Conservation (phyloP, 257 asterid genomes). For the Misopates orontium region DNA sequence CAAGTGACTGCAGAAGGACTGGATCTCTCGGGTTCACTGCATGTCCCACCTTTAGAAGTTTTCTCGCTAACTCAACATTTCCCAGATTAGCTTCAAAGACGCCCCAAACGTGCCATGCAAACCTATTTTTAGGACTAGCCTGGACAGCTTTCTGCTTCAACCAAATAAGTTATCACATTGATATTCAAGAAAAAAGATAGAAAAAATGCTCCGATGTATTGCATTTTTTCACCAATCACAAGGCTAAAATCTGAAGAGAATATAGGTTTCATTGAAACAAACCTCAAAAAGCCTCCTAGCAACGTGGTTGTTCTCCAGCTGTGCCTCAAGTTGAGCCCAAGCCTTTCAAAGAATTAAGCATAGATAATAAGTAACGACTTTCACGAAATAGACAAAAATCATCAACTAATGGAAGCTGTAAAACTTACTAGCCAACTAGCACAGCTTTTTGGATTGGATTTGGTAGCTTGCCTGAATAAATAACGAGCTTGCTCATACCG, state of each 20-base stretch:
- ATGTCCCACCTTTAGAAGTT: conserved; percentile 87
- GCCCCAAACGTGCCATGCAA: conserved; percentile 99
- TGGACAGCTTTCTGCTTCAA: conserved; percentile 77
- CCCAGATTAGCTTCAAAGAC: conserved; percentile 82
- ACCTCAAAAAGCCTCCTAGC: conserved; percentile 89
- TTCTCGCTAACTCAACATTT: conserved; percentile 65
- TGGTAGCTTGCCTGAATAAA: conserved; percentile 86
- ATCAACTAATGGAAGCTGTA: not conserved
- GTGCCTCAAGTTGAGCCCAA: conserved; percentile 99
- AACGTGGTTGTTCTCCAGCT: conserved; percentile 55
- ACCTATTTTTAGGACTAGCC: conserved; percentile 95
- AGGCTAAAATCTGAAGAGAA: not conserved
- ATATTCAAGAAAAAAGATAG: not conserved
- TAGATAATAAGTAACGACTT: not conserved
- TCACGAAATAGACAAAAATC: not conserved
- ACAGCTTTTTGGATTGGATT: conserved; percentile 86
- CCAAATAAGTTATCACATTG: conserved; percentile 1
- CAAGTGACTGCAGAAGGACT: conserved; percentile 91
- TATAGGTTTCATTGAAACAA: conserved; percentile 6
- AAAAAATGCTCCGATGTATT: not conserved
- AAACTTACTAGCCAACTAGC: conserved; percentile 98
- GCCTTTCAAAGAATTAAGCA: conserved; percentile 47
- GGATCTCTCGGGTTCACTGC: conserved; percentile 93
- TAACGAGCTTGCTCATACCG: conserved; percentile 81
- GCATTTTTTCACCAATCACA: not conserved